phyloP scores from a whole-genome alignment of 257 asterid species.

The Oldenlandia corymbosa region DNA sequence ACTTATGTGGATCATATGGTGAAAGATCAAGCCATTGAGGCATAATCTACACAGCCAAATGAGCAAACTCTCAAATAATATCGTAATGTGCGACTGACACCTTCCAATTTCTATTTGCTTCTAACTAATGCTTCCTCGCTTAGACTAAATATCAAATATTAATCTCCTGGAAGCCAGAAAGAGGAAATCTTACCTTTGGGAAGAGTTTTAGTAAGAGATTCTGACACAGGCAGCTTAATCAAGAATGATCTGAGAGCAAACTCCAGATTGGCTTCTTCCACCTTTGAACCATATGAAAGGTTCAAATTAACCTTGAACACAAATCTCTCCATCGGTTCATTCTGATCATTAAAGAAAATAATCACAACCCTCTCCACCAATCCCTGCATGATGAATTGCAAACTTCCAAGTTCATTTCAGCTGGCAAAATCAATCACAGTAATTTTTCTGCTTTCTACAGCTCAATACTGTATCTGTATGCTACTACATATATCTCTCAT shows the following conservation, averaged over 20 bases:
- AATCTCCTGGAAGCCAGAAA: too few relatives aligned
- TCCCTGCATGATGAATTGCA: constrained; percentile 38
- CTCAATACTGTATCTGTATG: background rate
- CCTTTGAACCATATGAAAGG: constrained; percentile 50
- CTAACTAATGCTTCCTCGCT: background rate
- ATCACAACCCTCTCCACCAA: constrained; percentile 86
- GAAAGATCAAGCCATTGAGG: too few relatives aligned
- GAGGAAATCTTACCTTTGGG: constrained; percentile 46
- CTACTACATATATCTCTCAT: background rate
- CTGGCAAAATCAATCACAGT: background rate
- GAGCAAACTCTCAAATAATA: background rate
- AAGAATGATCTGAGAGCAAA: constrained; percentile 78
- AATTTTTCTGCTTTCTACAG: background rate
- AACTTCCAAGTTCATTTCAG: background rate
- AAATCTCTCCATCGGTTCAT: constrained; percentile 72
- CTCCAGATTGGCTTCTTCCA: constrained; percentile 63
- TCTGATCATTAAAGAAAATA: constrained; percentile 47
- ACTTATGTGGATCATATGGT: too few relatives aligned
- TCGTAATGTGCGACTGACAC: too few relatives aligned
- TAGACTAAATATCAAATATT: background rate
- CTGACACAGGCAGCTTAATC: constrained; percentile 70
- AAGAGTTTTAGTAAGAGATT: constrained; percentile 56
- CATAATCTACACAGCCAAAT: too few relatives aligned
- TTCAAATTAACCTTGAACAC: constrained; percentile 70
- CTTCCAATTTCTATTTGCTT: background rate